Evolutionary conservation across 2,329 filamentous ascomycete species (phyloP).

Genomic region (Pleomassaria siparia): DNA sequence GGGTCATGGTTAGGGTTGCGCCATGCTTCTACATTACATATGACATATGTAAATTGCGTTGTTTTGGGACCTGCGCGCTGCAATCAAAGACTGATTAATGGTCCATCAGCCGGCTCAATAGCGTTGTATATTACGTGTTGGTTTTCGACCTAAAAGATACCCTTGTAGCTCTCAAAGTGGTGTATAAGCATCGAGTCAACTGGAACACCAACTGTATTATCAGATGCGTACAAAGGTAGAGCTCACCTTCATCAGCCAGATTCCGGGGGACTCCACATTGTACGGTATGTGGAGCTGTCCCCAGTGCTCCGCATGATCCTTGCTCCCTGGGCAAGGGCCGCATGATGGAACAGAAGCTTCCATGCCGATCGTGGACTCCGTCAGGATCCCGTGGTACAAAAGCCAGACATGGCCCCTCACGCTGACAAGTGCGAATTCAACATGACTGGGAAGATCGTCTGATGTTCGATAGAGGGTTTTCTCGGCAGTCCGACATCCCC

Average conservation of each 20-base stretch:
- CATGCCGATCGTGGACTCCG: not conserved
- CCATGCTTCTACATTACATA: not conserved
- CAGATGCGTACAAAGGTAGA: too few relatives aligned
- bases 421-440: not conserved
- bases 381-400: slow-evolving; percentile 3
- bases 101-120: not conserved
- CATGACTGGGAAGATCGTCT: slow-evolving; percentile 3
- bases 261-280: slow-evolving; percentile 2
- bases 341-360: slow-evolving; percentile 2
- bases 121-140: not conserved
- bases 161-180: too few relatives aligned
- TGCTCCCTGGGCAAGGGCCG: slow-evolving; percentile 1
- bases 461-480: slow-evolving; percentile 7
- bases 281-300: not conserved
- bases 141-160: too few relatives aligned
- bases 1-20: not conserved
- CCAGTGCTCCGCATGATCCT: not conserved
- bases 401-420: not conserved
- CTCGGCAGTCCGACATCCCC: slow-evolving; percentile 6
- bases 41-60: too few relatives aligned
- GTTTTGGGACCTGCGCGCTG: not conserved
- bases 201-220: too few relatives aligned
- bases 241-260: not conserved
- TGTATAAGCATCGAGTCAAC: too few relatives aligned
- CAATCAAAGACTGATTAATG: not conserved